These are phyloP conservation scores for Yamadazyma insecticola DNA, from an alignment of 805 yeast species.

Conservation along the genomic window DNA sequence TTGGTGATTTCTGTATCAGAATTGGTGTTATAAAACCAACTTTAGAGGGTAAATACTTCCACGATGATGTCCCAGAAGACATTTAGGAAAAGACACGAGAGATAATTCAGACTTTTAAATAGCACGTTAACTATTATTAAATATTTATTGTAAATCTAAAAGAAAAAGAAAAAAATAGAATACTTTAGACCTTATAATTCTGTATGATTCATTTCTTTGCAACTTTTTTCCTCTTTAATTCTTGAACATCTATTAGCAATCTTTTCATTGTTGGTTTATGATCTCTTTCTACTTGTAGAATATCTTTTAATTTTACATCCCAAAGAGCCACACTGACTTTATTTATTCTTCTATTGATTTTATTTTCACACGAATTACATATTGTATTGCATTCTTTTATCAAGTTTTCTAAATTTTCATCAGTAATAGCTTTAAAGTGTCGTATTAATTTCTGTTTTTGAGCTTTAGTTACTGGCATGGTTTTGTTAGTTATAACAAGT, in stretches of 20 bases:
- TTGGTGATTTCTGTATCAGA: slow-evolving; percentile 90
- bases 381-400: slow-evolving; percentile 18
- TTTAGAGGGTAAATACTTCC: slow-evolving; percentile 87
- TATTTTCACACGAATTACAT: slow-evolving; percentile 26
- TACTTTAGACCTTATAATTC: not conserved
- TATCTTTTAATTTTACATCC: slow-evolving; percentile 42
- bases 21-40: slow-evolving; percentile 86
- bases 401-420: slow-evolving; percentile 18
- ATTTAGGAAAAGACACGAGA: too few species aligned
- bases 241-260: slow-evolving; percentile 20
- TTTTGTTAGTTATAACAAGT: too few species aligned
- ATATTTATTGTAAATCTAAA: too few species aligned
- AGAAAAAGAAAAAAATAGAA: too few species aligned
- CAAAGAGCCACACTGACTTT: slow-evolving; percentile 46
- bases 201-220: not conserved
- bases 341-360: slow-evolving; percentile 39
- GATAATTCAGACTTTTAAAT: too few species aligned
- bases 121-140: too few species aligned
- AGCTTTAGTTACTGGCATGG: slow-evolving; percentile 8
- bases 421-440: slow-evolving; percentile 19
- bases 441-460: slow-evolving; percentile 36
- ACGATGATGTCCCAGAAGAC: slow-evolving; percentile 86
- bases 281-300: slow-evolving; percentile 42
- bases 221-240: not conserved
- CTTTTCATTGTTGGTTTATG: slow-evolving; percentile 25